These are phyloP conservation scores for Blumeria graminis DNA, from an alignment of 2,329 filamentous ascomycete species.

Conservation along the genomic window DNA sequence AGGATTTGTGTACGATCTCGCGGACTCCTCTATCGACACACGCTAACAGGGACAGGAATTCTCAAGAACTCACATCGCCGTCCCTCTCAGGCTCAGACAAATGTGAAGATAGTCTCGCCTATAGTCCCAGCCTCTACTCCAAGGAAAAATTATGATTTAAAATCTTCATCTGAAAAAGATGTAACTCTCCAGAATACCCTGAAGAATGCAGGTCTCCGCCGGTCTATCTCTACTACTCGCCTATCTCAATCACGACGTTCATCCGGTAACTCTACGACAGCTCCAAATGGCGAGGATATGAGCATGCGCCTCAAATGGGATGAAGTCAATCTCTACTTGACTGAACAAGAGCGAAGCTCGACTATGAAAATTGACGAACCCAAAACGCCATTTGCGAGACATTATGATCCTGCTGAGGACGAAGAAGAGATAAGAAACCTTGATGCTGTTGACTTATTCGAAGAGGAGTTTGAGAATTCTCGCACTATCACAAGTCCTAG, in stretches of 20 bases:
- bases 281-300: conserved; percentile 21
- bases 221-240: conserved; percentile 56
- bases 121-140: conserved; percentile 8
- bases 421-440: conserved; percentile 39
- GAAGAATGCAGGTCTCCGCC: conserved; percentile 72
- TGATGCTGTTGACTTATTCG: conserved; percentile 45
- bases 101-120: conserved; percentile 21
- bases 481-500: conserved; percentile 8
- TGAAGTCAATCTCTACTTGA: conserved; percentile 90
- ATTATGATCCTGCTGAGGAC: conserved; percentile 76
- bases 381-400: conserved; percentile 86
- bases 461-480: conserved; percentile 37
- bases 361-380: conserved; percentile 99
- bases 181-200: conserved; percentile 85
- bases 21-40: too few species aligned
- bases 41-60: conserved; percentile 37
- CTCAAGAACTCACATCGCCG: conserved; percentile 69
- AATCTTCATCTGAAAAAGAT: conserved; percentile 46
- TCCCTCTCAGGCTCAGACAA: conserved; percentile 23
- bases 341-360: conserved; percentile 79
- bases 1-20: too few species aligned
- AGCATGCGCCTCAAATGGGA: conserved; percentile 82
- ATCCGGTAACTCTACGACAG: conserved; percentile 14
- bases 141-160: conserved; percentile 13
- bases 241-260: conserved; percentile 20